phyloP scores from a whole-genome alignment of 1,139 yeast species.

The Arxiozyma slooffiae region DNA sequence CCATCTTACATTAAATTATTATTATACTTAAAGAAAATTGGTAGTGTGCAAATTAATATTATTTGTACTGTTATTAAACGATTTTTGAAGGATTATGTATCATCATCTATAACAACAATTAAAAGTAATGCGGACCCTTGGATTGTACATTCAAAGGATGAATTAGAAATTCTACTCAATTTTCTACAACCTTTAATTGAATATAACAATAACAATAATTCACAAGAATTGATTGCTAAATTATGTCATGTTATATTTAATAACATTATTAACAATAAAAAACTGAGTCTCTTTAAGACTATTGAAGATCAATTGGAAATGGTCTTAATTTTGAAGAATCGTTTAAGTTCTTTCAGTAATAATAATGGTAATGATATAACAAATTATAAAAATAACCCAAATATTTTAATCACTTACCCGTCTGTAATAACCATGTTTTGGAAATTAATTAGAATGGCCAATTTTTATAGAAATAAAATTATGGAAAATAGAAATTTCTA shows the following conservation, averaged over 20 bases:
- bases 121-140: background rate
- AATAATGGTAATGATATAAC: background rate
- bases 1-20: constrained; percentile 18
- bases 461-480: constrained; percentile 10
- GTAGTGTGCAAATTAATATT: constrained; percentile 12
- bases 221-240: constrained; percentile 60
- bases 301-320: constrained; percentile 37
- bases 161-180: constrained; percentile 21
- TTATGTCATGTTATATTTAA: constrained; percentile 28
- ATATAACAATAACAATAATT: constrained; percentile 2
- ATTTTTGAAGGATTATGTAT: background rate
- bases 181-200: constrained; percentile 15
- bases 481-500: constrained; percentile 16
- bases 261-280: constrained; percentile 5
- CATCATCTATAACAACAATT: background rate
- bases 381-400: constrained; percentile 38
- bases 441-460: constrained; percentile 45
- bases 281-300: constrained; percentile 32
- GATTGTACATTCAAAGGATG: constrained; percentile 13
- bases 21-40: constrained; percentile 11
- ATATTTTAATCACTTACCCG: constrained; percentile 62
- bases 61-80: constrained; percentile 15
- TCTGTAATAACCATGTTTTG: constrained; percentile 56
- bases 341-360: constrained; percentile 32
- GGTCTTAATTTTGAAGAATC: constrained; percentile 48